Evolutionary conservation across 163 green algal genomes (phyloP).

Genomic region (Chloromonas sp.): DNA sequence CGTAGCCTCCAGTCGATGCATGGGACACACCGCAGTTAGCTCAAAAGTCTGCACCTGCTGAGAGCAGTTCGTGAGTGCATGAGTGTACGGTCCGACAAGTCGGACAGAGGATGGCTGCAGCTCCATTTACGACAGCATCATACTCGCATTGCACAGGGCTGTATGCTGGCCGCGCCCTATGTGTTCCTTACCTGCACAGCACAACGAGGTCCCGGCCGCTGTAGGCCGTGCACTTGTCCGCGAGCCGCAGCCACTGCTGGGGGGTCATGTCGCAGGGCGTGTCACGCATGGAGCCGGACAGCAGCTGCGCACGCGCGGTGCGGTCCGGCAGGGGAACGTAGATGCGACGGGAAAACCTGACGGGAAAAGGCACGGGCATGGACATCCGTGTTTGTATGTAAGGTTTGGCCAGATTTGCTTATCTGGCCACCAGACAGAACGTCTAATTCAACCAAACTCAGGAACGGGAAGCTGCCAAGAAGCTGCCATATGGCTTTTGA

Average conservation of each 20-base stretch:
- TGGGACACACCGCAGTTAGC: too few relatives aligned
- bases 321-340: conserved; percentile 37
- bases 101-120: background rate
- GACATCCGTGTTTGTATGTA: background rate
- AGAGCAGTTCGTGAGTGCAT: too few relatives aligned
- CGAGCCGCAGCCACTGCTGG: conserved; percentile 19
- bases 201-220: conserved; percentile 33
- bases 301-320: conserved; percentile 15
- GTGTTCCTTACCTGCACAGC: conserved; percentile 23
- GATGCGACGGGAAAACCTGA: conserved; percentile 34
- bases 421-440: too few relatives aligned
- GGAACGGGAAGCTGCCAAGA: too few relatives aligned
- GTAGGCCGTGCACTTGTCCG: conserved; percentile 25
- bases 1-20: too few relatives aligned
- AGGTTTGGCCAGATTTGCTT: too few relatives aligned
- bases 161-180: background rate
- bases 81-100: too few relatives aligned
- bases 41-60: too few relatives aligned
- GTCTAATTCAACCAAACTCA: too few relatives aligned
- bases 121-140: too few relatives aligned
- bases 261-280: conserved; percentile 13
- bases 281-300: conserved; percentile 15
- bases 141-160: background rate
- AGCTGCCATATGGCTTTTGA: too few relatives aligned
- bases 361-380: background rate